Base-by-base conservation (phyloP, 306 rosid genomes). In the Potentilla sterilis region DNA sequence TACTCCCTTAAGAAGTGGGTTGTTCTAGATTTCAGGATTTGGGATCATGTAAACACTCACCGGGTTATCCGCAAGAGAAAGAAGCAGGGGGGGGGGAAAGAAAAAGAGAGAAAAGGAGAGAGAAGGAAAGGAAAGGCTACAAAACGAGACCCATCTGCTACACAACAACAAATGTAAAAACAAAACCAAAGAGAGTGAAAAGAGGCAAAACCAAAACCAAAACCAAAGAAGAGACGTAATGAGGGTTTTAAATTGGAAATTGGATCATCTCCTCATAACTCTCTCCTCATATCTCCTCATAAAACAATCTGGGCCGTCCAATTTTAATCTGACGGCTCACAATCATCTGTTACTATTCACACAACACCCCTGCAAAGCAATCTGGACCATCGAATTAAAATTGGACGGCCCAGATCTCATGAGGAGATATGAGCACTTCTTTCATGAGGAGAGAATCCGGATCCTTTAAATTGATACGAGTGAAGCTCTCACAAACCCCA, bases 51-150 rank as follows among this genome's bases (percentile, higher is more conserved):
- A 88, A 79, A 71, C 46, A 79, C 85, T 72, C 72, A 83, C 87
- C 93, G 83, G 80, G 38, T 78, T 77, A 84, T 83, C 85, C 81
- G 90, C 82, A 38, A 28, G 69, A 64, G 85, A 84, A 78, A 93
- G 83, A 86, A 82, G 81, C 73, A 80, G 93, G 80, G 78, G 34
- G 70, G 9, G 65, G 37, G 6, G 4, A 32, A 32, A 9, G n/a
- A 49, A 32, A n/a, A 61, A 43, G 18, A 65, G 19, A 64, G 11
- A 46, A 18, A 35, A 47, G 54, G 28, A 19, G 40, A 49, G 15
- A 72, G 59, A 41, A 14, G 22, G 37, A 46, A 52, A 54, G 65
- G 34, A 59, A 76, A 48, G 78, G 85, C 69, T 69, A 86, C 48
- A 79, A 79, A 79, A 77, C 57, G 73, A 74, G 81, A 81, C 72